Evolutionary conservation across 148 eudicot genomes (phyloP).

Genomic region (Cornus kousa): DNA sequence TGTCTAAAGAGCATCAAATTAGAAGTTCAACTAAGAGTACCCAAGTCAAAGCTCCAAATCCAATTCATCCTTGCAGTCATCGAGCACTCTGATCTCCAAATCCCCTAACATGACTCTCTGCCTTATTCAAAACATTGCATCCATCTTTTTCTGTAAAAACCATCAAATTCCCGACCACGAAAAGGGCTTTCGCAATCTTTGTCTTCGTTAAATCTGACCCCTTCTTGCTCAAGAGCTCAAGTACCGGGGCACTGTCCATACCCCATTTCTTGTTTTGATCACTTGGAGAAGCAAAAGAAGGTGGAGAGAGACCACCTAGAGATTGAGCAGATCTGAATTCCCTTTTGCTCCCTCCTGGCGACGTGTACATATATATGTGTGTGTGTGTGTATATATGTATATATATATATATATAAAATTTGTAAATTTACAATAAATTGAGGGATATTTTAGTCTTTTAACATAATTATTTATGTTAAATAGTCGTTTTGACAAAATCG

Average conservation of each 20-base stretch:
- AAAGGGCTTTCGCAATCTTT: conserved; percentile 17
- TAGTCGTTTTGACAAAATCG: too few relatives aligned
- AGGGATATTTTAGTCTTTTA: too few relatives aligned
- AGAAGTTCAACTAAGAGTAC: conserved; percentile 17
- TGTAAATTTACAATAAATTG: too few relatives aligned
- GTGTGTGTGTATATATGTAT: too few relatives aligned
- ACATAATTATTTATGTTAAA: too few relatives aligned
- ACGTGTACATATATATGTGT: too few relatives aligned
- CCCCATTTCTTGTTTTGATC: conserved; percentile 22
- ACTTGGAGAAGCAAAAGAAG: conserved; percentile 14
- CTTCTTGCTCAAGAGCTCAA: neutral
- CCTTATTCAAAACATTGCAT: conserved; percentile 21
- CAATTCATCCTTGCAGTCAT: conserved; percentile 40
- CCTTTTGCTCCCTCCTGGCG: too few relatives aligned
- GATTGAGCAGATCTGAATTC: too few relatives aligned
- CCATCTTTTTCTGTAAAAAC: conserved; percentile 12
- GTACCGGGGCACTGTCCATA: neutral
- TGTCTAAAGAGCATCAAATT: neutral
- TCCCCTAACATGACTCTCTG: conserved; percentile 28
- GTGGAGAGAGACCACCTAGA: conserved; percentile 10
- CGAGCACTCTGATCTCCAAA: conserved; percentile 52
- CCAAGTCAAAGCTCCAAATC: conserved; percentile 88
- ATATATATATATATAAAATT: too few relatives aligned
- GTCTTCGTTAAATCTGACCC: neutral
- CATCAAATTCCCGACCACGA: conserved; percentile 14